These are phyloP conservation scores for Eucalyptus camaldulensis DNA, from an alignment of 345 rosid species.

Conservation along the genomic window DNA sequence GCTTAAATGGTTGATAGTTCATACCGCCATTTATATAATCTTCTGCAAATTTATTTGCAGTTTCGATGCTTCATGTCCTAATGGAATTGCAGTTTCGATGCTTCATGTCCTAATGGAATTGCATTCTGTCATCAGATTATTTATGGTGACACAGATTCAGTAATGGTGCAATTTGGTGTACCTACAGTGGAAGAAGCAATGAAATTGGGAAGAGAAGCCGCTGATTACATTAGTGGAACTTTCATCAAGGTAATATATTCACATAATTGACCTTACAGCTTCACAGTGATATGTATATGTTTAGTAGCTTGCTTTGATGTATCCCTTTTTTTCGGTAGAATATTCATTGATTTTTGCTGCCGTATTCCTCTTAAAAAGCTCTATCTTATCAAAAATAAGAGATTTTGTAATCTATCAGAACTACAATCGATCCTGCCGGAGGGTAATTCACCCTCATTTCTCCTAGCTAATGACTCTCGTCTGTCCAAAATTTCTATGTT, in stretches of 20 bases:
- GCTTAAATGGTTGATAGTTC: not conserved
- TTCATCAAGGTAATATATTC: slow-evolving; percentile 52
- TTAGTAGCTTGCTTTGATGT: not conserved
- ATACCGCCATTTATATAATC: not conserved
- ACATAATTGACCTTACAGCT: not conserved
- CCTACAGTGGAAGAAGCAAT: slow-evolving; percentile 68
- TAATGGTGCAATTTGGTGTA: slow-evolving; percentile 97
- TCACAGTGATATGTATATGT: too few species aligned
- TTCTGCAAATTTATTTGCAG: not conserved
- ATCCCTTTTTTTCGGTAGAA: not conserved
- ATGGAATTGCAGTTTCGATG: not conserved
- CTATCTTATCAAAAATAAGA: not conserved
- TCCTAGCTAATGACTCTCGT: not conserved
- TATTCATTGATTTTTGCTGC: not conserved
- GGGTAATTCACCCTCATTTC: not conserved
- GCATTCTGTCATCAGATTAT: slow-evolving; percentile 48
- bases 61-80: not conserved
- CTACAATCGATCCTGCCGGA: not conserved
- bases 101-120: not conserved
- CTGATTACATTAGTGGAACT: slow-evolving; percentile 74
- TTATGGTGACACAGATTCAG: slow-evolving; percentile 98
- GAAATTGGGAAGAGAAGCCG: slow-evolving; percentile 95
- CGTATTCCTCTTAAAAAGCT: not conserved
- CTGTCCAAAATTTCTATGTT: not conserved
- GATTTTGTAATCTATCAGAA: not conserved